phyloP scores from a whole-genome alignment of 1,284 basidiomycete genomes.

The Sanguinoderma infundibulare region DNA sequence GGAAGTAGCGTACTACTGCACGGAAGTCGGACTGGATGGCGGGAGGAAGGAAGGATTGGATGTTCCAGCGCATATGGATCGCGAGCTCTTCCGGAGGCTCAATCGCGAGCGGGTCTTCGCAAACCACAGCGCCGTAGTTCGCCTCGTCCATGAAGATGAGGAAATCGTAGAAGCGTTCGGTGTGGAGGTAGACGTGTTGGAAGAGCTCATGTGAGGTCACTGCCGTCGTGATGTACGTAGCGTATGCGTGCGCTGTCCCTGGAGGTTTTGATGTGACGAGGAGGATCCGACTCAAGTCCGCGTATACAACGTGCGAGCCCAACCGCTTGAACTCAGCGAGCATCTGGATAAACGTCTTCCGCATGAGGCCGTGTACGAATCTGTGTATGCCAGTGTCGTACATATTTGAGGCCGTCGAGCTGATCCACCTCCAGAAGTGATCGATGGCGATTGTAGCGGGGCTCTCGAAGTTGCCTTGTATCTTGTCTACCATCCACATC shows the following conservation, averaged over 20 bases:
- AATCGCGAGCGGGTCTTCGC: constrained; percentile 73
- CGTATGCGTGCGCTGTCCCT: constrained; percentile 94
- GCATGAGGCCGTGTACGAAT: constrained; percentile 96
- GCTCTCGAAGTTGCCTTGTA: constrained; percentile 64
- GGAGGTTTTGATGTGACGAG: constrained; percentile 96
- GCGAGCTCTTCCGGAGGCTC: constrained; percentile 69
- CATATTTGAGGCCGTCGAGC: constrained; percentile 82
- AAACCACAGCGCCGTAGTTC: constrained; percentile 92
- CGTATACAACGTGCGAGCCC: constrained; percentile 92
- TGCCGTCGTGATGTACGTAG: constrained; percentile 92
- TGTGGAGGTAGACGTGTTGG: constrained; percentile 89
- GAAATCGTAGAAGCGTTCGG: constrained; percentile 94
- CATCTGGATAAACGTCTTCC: constrained; percentile 96
- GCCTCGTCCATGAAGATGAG: constrained; percentile 96
- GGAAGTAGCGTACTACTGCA: constrained; percentile 79
- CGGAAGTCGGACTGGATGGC: constrained; percentile 85
- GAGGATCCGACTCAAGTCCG: constrained; percentile 92
- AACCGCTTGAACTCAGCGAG: constrained; percentile 96
- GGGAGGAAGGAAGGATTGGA: constrained; percentile 88
- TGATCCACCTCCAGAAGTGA: constrained; percentile 99
- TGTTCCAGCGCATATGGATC: constrained; percentile 96
- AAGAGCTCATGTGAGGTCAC: constrained; percentile 96
- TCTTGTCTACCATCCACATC: constrained; percentile 91
- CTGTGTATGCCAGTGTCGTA: constrained; percentile 95
- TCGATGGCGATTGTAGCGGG: constrained; percentile 75